Base-by-base conservation (phyloP, 1,284 basidiomycete species). In the Ceratorhiza oryzae-sativae region DNA sequence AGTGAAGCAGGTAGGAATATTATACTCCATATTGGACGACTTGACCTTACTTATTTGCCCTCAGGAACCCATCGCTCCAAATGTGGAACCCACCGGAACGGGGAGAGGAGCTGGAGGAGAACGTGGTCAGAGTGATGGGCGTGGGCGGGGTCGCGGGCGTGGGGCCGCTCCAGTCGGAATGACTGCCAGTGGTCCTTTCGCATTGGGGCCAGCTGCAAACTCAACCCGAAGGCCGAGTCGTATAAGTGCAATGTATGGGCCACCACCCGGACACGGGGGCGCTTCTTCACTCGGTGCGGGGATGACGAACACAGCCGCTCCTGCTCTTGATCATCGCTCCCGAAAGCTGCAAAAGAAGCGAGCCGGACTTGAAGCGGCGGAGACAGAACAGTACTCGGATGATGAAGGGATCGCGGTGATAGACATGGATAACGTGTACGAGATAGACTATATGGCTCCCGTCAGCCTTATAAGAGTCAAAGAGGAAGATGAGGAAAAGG, bases 371-470 rank as follows among this genome's bases (percentile, higher is more conserved):
- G 79, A 80, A n/a, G 86, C 89, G 30, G 73, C 75, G 25, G 75
- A 76, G 30, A 86, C 83, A 2, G 90, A 93, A 73, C 84, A 85
- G 9, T 94, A 95, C 80, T 94, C 93, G n/a, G 93, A 95, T 75
- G 89, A 91, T 27, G 93, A 95, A 77, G 92, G 93, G 71, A 87
- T 91, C n/a, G 90, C 91, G 78, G 92, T 94, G 68, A 84, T 97
- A 62, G 94, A 97, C 77, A 93, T 97, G 84, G 90, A 92, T 71
- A 85, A 90, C 71, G 90, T 97, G 13, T 83, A 86, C 53, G 83
- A 86, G 72, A 88, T 97, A 84, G 92, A 94, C 78, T 95, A 91
- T 85, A 92, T 92, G 85, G 94, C 94, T 1, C 94, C 94, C 0
- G 93, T 95, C 76, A 88, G 86, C 72, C 78, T 96, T 72, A 84